A percentile compares a stretch with the other conserved stretches of the same genome.
Evolutionary conservation across 2,329 filamentous ascomycete genomes (phyloP).

Genomic region (Aspergillus sp.): DNA sequence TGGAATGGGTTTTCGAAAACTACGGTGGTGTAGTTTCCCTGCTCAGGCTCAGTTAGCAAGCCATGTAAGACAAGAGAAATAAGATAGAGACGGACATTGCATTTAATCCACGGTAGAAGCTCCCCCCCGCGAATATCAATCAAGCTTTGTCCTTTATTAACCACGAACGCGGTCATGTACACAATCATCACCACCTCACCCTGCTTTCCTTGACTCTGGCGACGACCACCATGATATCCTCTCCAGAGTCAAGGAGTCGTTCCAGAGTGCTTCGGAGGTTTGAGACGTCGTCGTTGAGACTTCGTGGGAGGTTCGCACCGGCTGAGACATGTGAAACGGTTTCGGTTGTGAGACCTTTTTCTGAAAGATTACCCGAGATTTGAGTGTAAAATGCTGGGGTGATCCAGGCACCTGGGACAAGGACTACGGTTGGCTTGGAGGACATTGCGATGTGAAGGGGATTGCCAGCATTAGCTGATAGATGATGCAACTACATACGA

Average conservation of each 20-base stretch:
- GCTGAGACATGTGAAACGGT: constrained; percentile 24
- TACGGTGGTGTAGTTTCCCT: constrained; percentile 13
- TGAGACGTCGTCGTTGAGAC: constrained; percentile 29
- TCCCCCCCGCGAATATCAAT: constrained; percentile 20
- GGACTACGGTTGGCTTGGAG: constrained; percentile 24
- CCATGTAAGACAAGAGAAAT: not conserved
- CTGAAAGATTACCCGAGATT: constrained; percentile 23
- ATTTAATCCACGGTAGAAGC: constrained; percentile 13
- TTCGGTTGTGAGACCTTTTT: constrained; percentile 26
- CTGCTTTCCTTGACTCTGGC: constrained; percentile 15
- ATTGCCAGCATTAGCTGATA: too few relatives aligned
- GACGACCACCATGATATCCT: constrained; percentile 22
- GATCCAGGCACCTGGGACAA: constrained; percentile 38
- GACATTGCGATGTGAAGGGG: not conserved
- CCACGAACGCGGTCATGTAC: constrained; percentile 31
- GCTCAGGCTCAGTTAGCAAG: not conserved
- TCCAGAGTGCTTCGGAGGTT: constrained; percentile 14
- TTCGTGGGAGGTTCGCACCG: constrained; percentile 26
- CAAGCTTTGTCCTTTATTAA: constrained; percentile 29
- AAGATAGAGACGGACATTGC: constrained; percentile 12
- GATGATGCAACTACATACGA: too few relatives aligned
- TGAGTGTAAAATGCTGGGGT: constrained; percentile 23
- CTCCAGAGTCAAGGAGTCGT: constrained; percentile 20
- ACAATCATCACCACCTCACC: constrained; percentile 25
- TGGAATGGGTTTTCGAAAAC: constrained; percentile 18